phyloP scores from a whole-genome alignment of 306 rosid species.

The Pyrus pyrifolia region DNA sequence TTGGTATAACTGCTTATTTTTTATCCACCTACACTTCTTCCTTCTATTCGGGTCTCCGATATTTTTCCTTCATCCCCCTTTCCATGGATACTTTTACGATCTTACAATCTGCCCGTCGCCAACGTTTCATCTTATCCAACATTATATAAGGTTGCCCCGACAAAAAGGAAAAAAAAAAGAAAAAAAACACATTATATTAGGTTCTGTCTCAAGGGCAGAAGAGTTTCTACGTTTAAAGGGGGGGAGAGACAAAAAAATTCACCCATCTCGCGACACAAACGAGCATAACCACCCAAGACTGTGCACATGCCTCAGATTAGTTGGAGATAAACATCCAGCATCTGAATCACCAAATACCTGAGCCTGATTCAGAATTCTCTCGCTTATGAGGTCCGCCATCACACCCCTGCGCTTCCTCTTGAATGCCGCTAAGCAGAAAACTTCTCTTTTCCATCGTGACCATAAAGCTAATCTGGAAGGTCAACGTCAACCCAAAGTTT shows the following conservation, averaged over 20 bases:
- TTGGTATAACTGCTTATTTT: not conserved
- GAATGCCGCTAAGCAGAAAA: not conserved
- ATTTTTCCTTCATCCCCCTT: not conserved
- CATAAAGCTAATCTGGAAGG: not conserved
- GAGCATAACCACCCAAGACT: constrained; percentile 2
- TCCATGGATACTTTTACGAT: not conserved
- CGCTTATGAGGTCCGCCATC: not conserved
- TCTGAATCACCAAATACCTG: not conserved
- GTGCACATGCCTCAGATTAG: constrained; percentile 3
- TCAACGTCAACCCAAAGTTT: constrained; percentile 7
- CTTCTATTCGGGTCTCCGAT: not conserved
- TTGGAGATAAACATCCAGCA: not conserved
- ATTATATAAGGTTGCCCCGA: not conserved
- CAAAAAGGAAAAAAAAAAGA: no score
- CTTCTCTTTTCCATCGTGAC: not conserved
- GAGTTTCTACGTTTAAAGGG: constrained; percentile 7
- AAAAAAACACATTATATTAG: no score
- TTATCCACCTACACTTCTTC: not conserved
- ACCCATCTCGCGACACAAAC: constrained; percentile 12
- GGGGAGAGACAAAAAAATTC: not conserved
- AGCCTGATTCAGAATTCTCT: not conserved
- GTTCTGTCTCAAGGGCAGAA: not conserved
- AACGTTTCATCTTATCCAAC: constrained; percentile 14
- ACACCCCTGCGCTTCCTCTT: not conserved
- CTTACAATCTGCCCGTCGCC: not conserved